Base-by-base conservation (phyloP, 164 flowering plant species). In the Umbellularia californica region DNA sequence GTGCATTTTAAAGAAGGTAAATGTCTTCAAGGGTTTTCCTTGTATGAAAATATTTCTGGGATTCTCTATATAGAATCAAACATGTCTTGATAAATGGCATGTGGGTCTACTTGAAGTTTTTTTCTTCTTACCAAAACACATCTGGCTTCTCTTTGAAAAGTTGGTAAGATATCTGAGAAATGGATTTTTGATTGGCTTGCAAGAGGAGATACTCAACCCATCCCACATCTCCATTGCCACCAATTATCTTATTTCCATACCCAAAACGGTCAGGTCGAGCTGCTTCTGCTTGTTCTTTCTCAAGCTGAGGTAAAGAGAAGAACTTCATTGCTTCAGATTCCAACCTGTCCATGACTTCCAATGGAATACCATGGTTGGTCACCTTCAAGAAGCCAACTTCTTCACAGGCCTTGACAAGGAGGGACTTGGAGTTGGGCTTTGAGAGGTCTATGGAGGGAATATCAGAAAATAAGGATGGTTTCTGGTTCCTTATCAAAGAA, bases 201-300 rank as follows among this genome's bases (percentile, higher is more conserved):
- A 90, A 77, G 75, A 95, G 88, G 41, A 95, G 87, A 75, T 92
- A 95, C 68, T 95, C 99, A 74, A 95, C 73, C 98, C 97, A 93
- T 27, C 99, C 99, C 35, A 92, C 86, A 79, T 95, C 99, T 11
- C 99, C 99, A 73, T 89, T 92, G 2, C 84, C 86, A 6, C 99
- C 99, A 77, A 93, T 93, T 65, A 75, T 79, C 79, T 81, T 92
- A 83, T 75, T 90, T 3, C 97, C 98, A 74, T 92, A 95, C 13
- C 98, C 98, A 72, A 86, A 88, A 55, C 20, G 60, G 60, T 55
- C 17, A 2, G 99, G 95, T 78, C 82, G 78, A 20, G 97, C 78
- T 41, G 92, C 89, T 23, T 94, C 88, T 30, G 82, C 87, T 58
- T 72, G 83, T 27, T 92, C 90, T 73, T 95, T 95, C 72, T 89